Conservation (phyloP, 2,329 filamentous ascomycete genomes). For the Sclerotinia minor region DNA sequence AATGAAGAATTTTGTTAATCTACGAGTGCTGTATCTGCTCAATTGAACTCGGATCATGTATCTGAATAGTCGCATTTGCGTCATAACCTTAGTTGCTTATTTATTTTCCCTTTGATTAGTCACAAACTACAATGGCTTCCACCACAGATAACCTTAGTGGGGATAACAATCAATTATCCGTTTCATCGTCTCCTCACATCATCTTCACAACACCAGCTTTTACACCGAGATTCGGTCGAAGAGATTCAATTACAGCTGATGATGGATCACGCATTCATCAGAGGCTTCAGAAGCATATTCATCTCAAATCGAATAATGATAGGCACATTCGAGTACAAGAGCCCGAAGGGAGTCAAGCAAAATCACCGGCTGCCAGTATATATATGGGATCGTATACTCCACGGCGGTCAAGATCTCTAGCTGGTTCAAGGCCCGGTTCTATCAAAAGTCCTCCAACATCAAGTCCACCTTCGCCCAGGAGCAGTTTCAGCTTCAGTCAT, state of each 20-base stretch:
- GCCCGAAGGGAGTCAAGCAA: conserved; percentile 28
- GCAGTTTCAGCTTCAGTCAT: conserved; percentile 38
- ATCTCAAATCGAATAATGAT: conserved; percentile 23
- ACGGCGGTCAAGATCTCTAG: conserved; percentile 34
- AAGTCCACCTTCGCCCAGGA: conserved; percentile 34
- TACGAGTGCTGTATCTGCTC: background rate
- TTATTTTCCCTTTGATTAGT: background rate
- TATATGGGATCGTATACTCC: conserved; percentile 42
- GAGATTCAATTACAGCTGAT: conserved; percentile 20
- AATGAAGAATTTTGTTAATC: background rate
- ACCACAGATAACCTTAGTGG: conserved; percentile 27
- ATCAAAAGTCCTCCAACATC: conserved; percentile 33
- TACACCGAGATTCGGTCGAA: conserved; percentile 7
- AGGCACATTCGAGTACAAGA: conserved; percentile 38
- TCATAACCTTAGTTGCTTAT: conserved; percentile 8
- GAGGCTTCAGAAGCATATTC: conserved; percentile 24
- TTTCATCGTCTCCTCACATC: conserved; percentile 28
- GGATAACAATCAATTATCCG: conserved; percentile 20
- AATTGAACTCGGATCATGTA: background rate
- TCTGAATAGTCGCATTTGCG: conserved; percentile 18
- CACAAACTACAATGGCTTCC: conserved; percentile 33
- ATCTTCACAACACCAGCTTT: conserved; percentile 28
- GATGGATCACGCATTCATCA: conserved; percentile 29
- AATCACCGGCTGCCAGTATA: conserved; percentile 37
- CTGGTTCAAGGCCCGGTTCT: conserved; percentile 22